Conservation (phyloP, 139 green algal genomes). For the Protoeuglena noctilucae region DNA sequence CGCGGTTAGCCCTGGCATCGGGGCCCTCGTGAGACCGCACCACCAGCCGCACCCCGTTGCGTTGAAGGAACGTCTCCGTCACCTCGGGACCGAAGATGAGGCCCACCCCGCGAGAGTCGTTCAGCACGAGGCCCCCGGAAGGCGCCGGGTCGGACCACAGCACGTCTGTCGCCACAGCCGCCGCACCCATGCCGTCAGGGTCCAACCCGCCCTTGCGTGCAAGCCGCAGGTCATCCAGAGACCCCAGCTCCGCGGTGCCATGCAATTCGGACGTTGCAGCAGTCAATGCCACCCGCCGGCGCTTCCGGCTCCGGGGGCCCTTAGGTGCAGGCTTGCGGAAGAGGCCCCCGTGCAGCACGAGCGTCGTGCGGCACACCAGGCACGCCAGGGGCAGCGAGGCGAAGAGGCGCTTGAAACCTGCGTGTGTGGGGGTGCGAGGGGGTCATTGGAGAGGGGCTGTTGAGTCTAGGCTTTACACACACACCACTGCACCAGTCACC, state of each 20-base stretch:
- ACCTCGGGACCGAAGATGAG: slow-evolving; percentile 77
- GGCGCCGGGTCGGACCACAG: slow-evolving; percentile 79
- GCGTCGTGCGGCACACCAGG: slow-evolving; percentile 33
- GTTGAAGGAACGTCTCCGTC: slow-evolving; percentile 46
- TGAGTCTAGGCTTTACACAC: background rate
- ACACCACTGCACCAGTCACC: slow-evolving; percentile 1
- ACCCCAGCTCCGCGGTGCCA: slow-evolving; percentile 27
- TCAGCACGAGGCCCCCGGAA: slow-evolving; percentile 43
- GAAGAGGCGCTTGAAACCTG: slow-evolving; percentile 49
- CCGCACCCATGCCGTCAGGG: slow-evolving; percentile 41
- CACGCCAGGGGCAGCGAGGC: slow-evolving; percentile 52
- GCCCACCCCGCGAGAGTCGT: slow-evolving; percentile 67
- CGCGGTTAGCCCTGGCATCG: slow-evolving; percentile 61
- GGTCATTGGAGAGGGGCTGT: background rate
- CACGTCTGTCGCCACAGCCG: slow-evolving; percentile 61
- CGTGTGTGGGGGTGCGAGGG: background rate
- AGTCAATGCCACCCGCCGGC: background rate
- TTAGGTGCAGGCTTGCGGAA: slow-evolving; percentile 34
- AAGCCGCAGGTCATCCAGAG: slow-evolving; percentile 41
- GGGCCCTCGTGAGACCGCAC: slow-evolving; percentile 75
- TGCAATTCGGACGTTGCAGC: background rate
- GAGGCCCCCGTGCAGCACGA: slow-evolving; percentile 80
- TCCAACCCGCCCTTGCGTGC: slow-evolving; percentile 62
- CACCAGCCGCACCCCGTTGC: slow-evolving; percentile 41
- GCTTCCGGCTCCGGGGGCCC: slow-evolving; percentile 1